A percentile compares a stretch with the other conserved stretches of the same genome.
These are phyloP conservation scores for Mortierella sp. DNA, from an alignment of 371 early-diverging fungal genomes.

Conservation along the genomic window DNA sequence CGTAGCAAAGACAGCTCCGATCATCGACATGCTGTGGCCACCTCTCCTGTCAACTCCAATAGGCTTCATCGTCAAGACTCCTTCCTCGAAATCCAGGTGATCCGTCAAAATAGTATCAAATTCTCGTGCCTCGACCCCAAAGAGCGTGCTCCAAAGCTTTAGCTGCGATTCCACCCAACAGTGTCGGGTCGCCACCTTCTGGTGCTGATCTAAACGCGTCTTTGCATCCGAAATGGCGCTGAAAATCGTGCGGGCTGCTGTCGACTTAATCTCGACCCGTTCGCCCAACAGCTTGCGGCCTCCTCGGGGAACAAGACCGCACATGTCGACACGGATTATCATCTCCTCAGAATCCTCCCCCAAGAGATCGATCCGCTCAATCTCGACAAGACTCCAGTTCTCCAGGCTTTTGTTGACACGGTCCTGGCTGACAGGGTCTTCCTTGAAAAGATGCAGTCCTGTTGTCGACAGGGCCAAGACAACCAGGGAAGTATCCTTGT, in stretches of 20 bases:
- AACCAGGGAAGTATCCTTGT: conserved; percentile 14
- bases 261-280: conserved; percentile 9
- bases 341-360: not conserved
- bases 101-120: not conserved
- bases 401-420: not conserved
- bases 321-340: conserved; percentile 16
- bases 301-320: conserved; percentile 22
- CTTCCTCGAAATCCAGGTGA: not conserved
- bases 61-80: conserved; percentile 19
- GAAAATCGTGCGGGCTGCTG: conserved; percentile 4
- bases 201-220: conserved; percentile 10
- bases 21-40: conserved; percentile 25
- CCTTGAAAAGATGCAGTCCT: conserved; percentile 31
- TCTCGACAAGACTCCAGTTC: conserved; percentile 48
- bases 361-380: conserved; percentile 15
- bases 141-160: conserved; percentile 26
- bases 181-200: not conserved
- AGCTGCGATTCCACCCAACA: conserved; percentile 18
- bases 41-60: not conserved
- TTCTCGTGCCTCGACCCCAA: conserved; percentile 12
- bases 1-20: conserved; percentile 18
- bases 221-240: conserved; percentile 15
- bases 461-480: conserved; percentile 29
- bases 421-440: not conserved
- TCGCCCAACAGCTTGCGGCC: conserved; percentile 21